phyloP scores from a whole-genome alignment of 345 rosid genomes.

The Raphanus raphanistrum region DNA sequence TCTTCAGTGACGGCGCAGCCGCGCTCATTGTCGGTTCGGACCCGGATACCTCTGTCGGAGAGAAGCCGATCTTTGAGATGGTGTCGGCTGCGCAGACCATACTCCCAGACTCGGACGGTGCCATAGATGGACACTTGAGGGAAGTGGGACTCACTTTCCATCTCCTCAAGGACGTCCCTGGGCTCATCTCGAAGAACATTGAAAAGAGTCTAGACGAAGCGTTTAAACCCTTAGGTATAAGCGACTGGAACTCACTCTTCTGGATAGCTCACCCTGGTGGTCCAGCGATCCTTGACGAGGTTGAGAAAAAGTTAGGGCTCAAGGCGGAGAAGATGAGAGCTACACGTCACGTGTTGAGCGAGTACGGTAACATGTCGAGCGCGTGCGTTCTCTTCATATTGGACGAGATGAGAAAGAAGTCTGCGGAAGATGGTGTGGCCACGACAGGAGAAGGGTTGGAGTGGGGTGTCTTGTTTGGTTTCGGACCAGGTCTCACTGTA shows the following conservation, averaged over 20 bases:
- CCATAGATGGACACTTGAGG: conserved; percentile 68
- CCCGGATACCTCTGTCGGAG: conserved; percentile 43
- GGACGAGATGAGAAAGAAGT: conserved; percentile 79
- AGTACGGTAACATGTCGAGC: conserved; percentile 83
- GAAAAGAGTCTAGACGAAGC: conserved; percentile 71
- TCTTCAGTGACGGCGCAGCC: conserved; percentile 73
- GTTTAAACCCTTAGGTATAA: conserved; percentile 65
- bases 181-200: conserved; percentile 64
- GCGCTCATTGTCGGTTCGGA: conserved; percentile 71
- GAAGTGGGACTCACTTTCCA: conserved; percentile 75
- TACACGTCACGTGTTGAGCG: conserved; percentile 59
- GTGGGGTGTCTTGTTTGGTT: conserved; percentile 84
- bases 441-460: conserved; percentile 82
- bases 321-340: conserved; percentile 59
- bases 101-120: conserved; percentile 70
- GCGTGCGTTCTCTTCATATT: conserved; percentile 75
- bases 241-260: conserved; percentile 78
- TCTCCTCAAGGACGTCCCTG: conserved; percentile 64
- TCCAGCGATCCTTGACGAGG: conserved; percentile 62
- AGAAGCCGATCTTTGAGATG: conserved; percentile 63
- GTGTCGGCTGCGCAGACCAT: conserved; percentile 72
- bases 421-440: conserved; percentile 48
- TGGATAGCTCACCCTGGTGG: conserved; percentile 89
- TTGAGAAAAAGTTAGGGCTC: conserved; percentile 56
- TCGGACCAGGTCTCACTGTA: conserved; percentile 82